Conservation (phyloP, 1,284 basidiomycete species). For the Gomphus bonarii region DNA sequence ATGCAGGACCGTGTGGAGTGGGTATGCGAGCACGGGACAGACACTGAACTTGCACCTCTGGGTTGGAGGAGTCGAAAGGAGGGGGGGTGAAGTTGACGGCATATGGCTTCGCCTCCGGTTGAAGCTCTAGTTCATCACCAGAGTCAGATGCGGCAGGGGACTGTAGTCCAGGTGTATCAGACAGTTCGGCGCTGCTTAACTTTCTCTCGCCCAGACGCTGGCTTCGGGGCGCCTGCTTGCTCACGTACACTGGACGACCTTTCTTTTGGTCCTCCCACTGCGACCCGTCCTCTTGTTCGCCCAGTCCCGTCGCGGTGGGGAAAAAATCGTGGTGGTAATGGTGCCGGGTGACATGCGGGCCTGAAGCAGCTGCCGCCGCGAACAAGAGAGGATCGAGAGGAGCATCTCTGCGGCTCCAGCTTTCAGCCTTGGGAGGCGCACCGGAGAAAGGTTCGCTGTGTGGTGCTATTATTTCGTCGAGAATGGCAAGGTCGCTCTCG, state of each 20-base stretch:
- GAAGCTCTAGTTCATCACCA: neutral
- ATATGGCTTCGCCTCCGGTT: neutral
- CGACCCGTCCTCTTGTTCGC: constrained; percentile 48
- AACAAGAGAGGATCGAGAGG: constrained; percentile 64
- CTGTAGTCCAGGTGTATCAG: neutral
- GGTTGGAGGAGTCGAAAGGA: constrained; percentile 12
- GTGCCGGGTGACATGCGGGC: constrained; percentile 64
- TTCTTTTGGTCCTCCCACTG: constrained; percentile 34
- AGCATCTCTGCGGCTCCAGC: constrained; percentile 45
- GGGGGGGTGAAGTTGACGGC: neutral
- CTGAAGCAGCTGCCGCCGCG: constrained; percentile 58
- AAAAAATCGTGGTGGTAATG: constrained; percentile 69
- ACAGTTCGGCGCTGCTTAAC: neutral
- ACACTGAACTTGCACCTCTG: constrained; percentile 64
- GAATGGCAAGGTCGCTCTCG: constrained; percentile 13
- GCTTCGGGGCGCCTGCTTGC: constrained; percentile 60
- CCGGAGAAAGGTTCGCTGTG: neutral
- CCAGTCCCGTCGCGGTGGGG: constrained; percentile 34
- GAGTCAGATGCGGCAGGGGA: neutral
- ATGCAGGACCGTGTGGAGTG: constrained; percentile 89
- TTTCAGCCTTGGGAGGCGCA: constrained; percentile 23
- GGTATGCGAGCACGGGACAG: constrained; percentile 97
- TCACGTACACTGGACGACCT: constrained; percentile 37
- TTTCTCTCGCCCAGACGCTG: constrained; percentile 31
- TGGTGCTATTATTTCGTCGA: constrained; percentile 38